These are phyloP conservation scores for Salicornia ramosissima DNA, from an alignment of 148 eudicot species.

Conservation along the genomic window DNA sequence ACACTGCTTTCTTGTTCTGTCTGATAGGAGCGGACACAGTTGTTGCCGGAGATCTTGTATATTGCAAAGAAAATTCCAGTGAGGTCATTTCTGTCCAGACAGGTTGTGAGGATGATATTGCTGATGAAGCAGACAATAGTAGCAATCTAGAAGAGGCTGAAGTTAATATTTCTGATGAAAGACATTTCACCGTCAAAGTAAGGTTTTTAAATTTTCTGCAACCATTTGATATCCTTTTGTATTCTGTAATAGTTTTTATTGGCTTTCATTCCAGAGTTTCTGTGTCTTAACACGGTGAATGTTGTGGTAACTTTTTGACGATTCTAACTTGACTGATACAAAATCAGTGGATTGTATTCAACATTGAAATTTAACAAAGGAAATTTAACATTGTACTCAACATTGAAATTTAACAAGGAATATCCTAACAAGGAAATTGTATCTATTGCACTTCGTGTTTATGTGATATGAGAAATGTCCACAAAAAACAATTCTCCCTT, in stretches of 20 bases:
- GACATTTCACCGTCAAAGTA: conserved; percentile 64
- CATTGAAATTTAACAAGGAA: too few relatives aligned
- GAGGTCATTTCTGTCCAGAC: conserved; percentile 25
- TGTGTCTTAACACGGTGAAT: not conserved
- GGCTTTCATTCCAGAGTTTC: not conserved
- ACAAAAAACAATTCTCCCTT: too few relatives aligned
- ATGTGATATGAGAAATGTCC: too few relatives aligned
- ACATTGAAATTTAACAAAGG: too few relatives aligned
- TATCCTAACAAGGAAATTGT: too few relatives aligned
- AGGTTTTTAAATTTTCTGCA: conserved; percentile 17
- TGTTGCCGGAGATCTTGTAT: conserved; percentile 87
- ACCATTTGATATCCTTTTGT: not conserved
- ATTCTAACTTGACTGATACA: too few relatives aligned
- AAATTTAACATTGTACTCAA: too few relatives aligned
- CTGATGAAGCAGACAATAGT: conserved; percentile 36
- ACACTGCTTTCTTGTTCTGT: conserved; percentile 7
- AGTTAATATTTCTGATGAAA: conserved; percentile 49
- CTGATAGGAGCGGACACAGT: conserved; percentile 63
- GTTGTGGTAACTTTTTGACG: too few relatives aligned
- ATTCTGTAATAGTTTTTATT: not conserved
- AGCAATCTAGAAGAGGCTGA: conserved; percentile 53
- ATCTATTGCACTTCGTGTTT: too few relatives aligned
- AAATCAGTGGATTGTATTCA: too few relatives aligned
- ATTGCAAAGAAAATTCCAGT: conserved; percentile 50
- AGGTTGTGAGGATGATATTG: conserved; percentile 41